These are phyloP conservation scores for Kregervanrija delftensis DNA, from an alignment of 805 yeast genomes.

Conservation along the genomic window DNA sequence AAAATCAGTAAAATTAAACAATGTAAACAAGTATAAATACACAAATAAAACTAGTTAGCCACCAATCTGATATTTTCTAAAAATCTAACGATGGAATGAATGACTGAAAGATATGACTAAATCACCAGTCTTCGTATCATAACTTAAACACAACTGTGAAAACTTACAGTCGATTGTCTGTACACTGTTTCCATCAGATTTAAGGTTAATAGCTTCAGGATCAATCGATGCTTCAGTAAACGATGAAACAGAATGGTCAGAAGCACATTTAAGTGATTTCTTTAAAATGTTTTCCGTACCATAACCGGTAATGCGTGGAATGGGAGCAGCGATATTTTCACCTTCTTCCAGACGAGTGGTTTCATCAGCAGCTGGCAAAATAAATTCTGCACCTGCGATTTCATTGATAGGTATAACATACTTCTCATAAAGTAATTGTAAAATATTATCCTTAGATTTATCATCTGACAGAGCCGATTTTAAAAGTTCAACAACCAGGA, in stretches of 20 bases:
- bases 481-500: conserved; percentile 15
- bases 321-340: background rate
- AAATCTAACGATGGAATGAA: conserved; percentile 17
- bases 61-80: background rate
- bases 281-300: conserved; percentile 5
- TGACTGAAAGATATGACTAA: conserved; percentile 26
- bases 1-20: background rate
- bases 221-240: conserved; percentile 16
- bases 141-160: conserved; percentile 22
- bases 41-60: background rate
- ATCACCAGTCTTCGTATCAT: conserved; percentile 21
- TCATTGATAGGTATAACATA: conserved; percentile 24
- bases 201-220: conserved; percentile 15
- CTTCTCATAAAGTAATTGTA: conserved; percentile 21
- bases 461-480: conserved; percentile 17
- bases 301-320: background rate
- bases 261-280: conserved; percentile 15
- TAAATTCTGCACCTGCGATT: conserved; percentile 25
- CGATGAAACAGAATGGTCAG: conserved; percentile 11
- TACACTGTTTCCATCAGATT: conserved; percentile 5
- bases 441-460: conserved; percentile 16
- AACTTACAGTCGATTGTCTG: conserved; percentile 16
- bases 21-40: background rate
- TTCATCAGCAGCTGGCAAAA: conserved; percentile 10
- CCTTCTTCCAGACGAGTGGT: conserved; percentile 7